phyloP scores from a whole-genome alignment of 495 filamentous ascomycete species.

The Penicillium cinerascens region DNA sequence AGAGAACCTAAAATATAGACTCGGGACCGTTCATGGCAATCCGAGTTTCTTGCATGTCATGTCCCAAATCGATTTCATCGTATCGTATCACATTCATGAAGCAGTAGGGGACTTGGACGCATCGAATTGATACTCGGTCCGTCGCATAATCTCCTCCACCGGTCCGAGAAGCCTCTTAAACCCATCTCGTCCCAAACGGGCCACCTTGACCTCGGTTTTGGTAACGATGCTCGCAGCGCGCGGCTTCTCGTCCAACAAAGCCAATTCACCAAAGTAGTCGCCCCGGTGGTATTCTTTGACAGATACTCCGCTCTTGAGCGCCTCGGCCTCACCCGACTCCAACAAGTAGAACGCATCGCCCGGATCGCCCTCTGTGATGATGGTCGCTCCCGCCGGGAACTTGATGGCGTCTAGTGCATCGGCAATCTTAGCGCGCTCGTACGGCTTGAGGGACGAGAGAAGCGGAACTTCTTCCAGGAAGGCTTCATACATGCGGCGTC shows the following conservation, averaged over 20 bases:
- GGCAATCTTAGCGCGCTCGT: slow-evolving; percentile 94
- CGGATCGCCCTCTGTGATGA: slow-evolving; percentile 89
- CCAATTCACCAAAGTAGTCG: slow-evolving; percentile 95
- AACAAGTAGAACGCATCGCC: slow-evolving; percentile 92
- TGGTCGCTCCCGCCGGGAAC: slow-evolving; percentile 70
- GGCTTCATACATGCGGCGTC: slow-evolving; percentile 91
- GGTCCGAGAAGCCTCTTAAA: slow-evolving; percentile 92
- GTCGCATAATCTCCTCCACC: slow-evolving; percentile 90
- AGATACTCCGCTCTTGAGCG: slow-evolving; percentile 62
- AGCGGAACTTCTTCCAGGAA: slow-evolving; percentile 96
- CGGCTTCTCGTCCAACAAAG: slow-evolving; percentile 87
- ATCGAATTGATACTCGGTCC: slow-evolving; percentile 58
- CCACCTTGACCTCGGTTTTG: slow-evolving; percentile 82
- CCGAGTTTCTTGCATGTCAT: neutral
- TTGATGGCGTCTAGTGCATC: slow-evolving; percentile 91
- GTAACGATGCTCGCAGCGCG: slow-evolving; percentile 87
- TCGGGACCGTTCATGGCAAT: neutral
- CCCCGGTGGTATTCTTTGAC: slow-evolving; percentile 83
- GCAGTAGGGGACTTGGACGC: slow-evolving; percentile 25
- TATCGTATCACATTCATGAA: slow-evolving; percentile 24
- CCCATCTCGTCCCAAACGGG: slow-evolving; percentile 84
- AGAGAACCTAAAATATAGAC: neutral
- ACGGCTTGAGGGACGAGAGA: slow-evolving; percentile 77
- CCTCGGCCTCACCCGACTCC: slow-evolving; percentile 85
- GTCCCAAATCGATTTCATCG: slow-evolving; percentile 13